Base-by-base conservation (phyloP, 2,329 filamentous ascomycete species). In the Allantophomopsis cytisporea region DNA sequence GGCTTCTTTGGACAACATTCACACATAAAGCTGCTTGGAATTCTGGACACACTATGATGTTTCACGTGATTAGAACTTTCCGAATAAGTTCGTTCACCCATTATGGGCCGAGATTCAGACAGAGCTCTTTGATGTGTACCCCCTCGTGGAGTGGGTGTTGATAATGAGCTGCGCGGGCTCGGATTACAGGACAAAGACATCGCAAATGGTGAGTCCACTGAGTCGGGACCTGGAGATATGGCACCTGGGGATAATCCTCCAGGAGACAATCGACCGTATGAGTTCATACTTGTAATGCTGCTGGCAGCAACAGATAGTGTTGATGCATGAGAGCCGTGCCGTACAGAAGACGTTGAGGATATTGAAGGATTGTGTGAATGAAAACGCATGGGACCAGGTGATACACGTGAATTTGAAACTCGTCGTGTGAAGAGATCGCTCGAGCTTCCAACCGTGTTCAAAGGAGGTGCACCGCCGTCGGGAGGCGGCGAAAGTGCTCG, bases 1-100 rank as follows among this genome's bases (percentile, higher is more conserved):
- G 88, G 88, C 61, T 95, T 95, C 61, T 95, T 95, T 0, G 87
- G 88, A 60, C 88, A 96, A 59, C 89, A 96, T 53, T 94, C 86
- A 61, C 88, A 96, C 62, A 94, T 78, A 51, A 69, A 79, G 23
- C 73, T 57, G 15, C 73, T 73, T 37, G 70, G 65, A 35, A 76
- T 60, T 41, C 74, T 72, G 12, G 64, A 62, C 32, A 65, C 54
- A 39, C 64, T 68, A 42, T 60, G 63, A 37, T 66, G 64, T 38
- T 69, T 66, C 20, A 41, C 38, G 34, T 49, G 43, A 7, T 38
- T 53, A 47, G 43, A 55, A 53, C 36, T 44, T 36, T 64, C 57
- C 3, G 71, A 65, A 43, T 69, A 60, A 47, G 72, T 75, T 43
- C 62, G 65, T 36, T 56, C 48, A 2, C 54, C 49, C 36, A 58